Base-by-base conservation (phyloP, 1,284 basidiomycete species). In the Leucoagaricus sp. region DNA sequence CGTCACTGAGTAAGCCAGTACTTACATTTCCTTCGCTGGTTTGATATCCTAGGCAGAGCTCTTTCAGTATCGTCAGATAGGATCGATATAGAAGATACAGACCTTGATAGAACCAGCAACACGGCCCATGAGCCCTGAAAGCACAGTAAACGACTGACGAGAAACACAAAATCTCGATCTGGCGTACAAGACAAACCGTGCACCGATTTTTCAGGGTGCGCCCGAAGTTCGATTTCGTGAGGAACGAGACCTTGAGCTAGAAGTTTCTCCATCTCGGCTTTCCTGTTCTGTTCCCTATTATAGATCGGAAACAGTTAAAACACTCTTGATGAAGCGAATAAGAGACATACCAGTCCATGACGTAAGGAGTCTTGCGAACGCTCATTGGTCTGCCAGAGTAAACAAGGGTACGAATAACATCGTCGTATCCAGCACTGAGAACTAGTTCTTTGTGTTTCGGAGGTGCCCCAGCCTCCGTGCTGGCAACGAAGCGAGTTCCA, bases 401-500 rank as follows among this genome's bases (percentile, higher is more conserved):
- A 58, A 95, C 83, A 13, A 92, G 70, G 0, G 93, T 94, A 42
- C 85, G 80, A 50, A 82, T 67, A 40, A 83, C 83, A 66, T 91
- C 91, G 58, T 89, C 87, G 60, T 86, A 85, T n/a, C 85, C 85
- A 2, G 87, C 85, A 31, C 73, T 76, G 25, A 89, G 57, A 10
- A 88, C 72, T 52, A 82, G 71, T 53, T 94, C 83, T 71, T 95
- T 94, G 75, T 95, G 93, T 62, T 76, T 84, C 60, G 84, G 84
- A 12, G 92, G 87, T 1, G 93, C 93, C 25, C 85, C 87, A 1
- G 93, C 91, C 71, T 95, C 92, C 40, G 77, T 82, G 61, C 85
- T 85, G 7, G 93, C 93, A 46, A 96, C 93, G 68, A 96, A 97
- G 26, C 94, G 85, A 1, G 94, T 96, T 34, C 94, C 94, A 54